phyloP scores from a whole-genome alignment of 2,329 filamentous ascomycete genomes.

The Cadophora malorum region DNA sequence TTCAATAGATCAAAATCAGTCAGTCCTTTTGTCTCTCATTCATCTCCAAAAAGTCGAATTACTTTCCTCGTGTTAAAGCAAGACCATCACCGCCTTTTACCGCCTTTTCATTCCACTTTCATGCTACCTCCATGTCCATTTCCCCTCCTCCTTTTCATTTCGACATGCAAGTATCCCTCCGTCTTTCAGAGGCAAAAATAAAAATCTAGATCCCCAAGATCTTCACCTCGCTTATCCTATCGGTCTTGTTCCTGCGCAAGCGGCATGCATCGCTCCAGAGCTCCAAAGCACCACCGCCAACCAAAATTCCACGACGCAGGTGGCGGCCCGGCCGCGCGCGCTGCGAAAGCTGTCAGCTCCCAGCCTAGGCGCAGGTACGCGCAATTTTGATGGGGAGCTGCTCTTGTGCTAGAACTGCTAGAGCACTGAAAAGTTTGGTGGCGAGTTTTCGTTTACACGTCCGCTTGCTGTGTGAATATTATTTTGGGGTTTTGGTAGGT shows the following conservation, averaged over 20 bases:
- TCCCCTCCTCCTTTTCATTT: background rate
- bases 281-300: background rate
- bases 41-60: background rate
- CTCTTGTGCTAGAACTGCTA: background rate
- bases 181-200: background rate
- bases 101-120: background rate
- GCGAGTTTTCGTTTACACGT: background rate
- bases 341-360: background rate
- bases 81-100: background rate
- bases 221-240: background rate
- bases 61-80: constrained; percentile 12
- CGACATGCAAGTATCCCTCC: background rate
- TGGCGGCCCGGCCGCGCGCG: background rate
- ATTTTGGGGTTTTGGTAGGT: background rate
- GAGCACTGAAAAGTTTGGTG: background rate
- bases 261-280: background rate
- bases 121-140: too few species aligned
- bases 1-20: constrained; percentile 5
- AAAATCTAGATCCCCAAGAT: constrained; percentile 13
- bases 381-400: constrained; percentile 1
- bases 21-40: background rate
- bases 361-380: constrained; percentile 18
- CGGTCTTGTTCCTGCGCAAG: constrained; percentile 23
- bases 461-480: background rate
- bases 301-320: constrained; percentile 12